phyloP scores from a whole-genome alignment of 495 filamentous ascomycete genomes.

The Podospora tetraspora region DNA sequence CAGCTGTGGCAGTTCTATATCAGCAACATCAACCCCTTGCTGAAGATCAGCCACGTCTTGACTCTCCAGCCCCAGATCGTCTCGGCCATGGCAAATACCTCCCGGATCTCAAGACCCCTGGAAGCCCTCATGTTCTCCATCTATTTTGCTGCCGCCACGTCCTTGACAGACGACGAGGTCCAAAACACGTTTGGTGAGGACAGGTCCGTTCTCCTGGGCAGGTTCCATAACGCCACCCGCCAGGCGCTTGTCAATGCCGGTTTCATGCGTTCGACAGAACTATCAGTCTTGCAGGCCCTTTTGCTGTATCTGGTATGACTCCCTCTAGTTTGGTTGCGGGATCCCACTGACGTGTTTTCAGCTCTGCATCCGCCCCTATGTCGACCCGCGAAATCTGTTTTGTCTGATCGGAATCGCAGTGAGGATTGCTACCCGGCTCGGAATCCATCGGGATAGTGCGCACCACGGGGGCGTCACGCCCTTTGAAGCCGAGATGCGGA shows the following conservation, averaged over 20 bases:
- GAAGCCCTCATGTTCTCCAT: conserved; percentile 56
- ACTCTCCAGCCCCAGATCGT: conserved; percentile 54
- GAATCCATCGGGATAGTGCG: conserved; percentile 59
- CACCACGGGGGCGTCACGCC: conserved; percentile 53
- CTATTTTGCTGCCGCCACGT: conserved; percentile 49
- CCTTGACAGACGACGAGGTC: conserved; percentile 48
- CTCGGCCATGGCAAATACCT: conserved; percentile 42
- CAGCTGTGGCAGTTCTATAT: conserved; percentile 69
- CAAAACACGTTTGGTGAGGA: conserved; percentile 45
- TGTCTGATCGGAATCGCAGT: conserved; percentile 60
- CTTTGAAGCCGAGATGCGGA: conserved; percentile 63
- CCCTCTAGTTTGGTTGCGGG: conserved; percentile 1
- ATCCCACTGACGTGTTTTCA: conserved; percentile 25
- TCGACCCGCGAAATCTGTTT: conserved; percentile 45
- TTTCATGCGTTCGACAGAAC: conserved; percentile 51
- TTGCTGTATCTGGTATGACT: conserved; percentile 50
- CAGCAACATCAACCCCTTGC: conserved; percentile 63
- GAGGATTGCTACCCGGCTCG: conserved; percentile 62
- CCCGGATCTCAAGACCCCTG: conserved; percentile 43
- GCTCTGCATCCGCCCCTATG: conserved; percentile 42
- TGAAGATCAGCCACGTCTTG: conserved; percentile 61
- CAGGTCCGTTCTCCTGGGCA: conserved; percentile 37
- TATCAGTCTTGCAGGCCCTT: conserved; percentile 51
- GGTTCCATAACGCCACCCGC: conserved; percentile 47
- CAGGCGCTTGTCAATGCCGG: conserved; percentile 53